A percentile compares a stretch with the other conserved stretches of the same genome.
These are phyloP conservation scores for Tylopilus sp. DNA, from an alignment of 1,284 basidiomycete species.

Conservation along the genomic window DNA sequence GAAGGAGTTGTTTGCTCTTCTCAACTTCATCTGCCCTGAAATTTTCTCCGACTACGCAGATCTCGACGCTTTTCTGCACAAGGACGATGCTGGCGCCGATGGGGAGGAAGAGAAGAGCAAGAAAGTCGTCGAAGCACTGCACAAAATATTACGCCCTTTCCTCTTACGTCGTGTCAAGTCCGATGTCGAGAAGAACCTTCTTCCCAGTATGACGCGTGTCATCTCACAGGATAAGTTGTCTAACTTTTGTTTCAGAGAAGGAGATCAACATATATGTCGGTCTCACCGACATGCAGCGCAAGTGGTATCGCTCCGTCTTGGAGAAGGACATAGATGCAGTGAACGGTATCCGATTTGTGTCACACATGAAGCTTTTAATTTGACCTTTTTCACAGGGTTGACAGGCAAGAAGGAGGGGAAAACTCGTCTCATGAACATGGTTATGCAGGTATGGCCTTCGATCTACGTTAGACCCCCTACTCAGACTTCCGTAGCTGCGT, in stretches of 20 bases:
- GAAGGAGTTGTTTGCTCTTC: conserved; percentile 95
- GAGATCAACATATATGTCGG: conserved; percentile 99
- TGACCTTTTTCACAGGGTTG: conserved; percentile 54
- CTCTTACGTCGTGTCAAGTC: conserved; percentile 95
- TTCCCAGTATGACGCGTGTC: conserved; percentile 76
- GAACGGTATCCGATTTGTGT: conserved; percentile 68
- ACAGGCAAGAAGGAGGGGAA: conserved; percentile 99
- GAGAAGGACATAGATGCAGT: conserved; percentile 99
- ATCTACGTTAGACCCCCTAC: not conserved
- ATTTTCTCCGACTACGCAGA: conserved; percentile 84
- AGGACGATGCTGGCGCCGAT: conserved; percentile 79
- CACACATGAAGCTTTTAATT: not conserved
- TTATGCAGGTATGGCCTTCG: conserved; percentile 88
- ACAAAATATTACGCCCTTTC: conserved; percentile 97
- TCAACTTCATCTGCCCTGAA: conserved; percentile 95
- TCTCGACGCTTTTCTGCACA: conserved; percentile 81
- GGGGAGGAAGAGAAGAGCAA: conserved; percentile 90
- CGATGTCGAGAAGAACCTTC: conserved; percentile 96
- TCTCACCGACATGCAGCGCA: conserved; percentile 97
- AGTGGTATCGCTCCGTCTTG: conserved; percentile 96
- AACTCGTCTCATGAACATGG: conserved; percentile 98
- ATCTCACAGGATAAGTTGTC: not conserved
- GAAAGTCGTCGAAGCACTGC: conserved; percentile 96
- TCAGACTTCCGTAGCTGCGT: conserved; percentile 57
- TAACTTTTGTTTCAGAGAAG: conserved; percentile 73